Conservation (phyloP, 352 stramenopile genomes). For the Globisporangium nagaii region DNA sequence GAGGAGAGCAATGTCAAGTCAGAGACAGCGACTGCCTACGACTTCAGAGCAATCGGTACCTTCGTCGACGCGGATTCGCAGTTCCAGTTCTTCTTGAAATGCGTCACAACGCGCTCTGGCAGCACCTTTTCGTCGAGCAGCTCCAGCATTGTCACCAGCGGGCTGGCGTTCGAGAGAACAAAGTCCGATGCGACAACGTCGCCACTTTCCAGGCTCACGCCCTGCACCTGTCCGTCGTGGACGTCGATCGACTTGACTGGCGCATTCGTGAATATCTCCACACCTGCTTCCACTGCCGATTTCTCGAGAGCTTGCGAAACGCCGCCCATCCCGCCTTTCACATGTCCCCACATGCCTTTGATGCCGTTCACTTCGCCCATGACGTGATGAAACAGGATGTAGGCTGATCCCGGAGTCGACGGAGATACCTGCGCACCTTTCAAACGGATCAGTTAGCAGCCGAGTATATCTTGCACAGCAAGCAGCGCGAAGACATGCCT, state of each 20-base stretch:
- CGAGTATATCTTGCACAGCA: background rate
- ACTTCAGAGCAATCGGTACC: too few species aligned
- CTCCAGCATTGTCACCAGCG: conserved; percentile 78
- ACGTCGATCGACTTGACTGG: conserved; percentile 63
- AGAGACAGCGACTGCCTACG: too few species aligned
- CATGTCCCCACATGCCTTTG: conserved; percentile 87
- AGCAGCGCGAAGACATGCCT: conserved; percentile 25
- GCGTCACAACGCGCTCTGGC: conserved; percentile 46
- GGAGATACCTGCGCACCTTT: conserved; percentile 53
- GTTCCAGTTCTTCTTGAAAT: conserved; percentile 80
- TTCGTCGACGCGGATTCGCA: conserved; percentile 78
- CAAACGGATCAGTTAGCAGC: background rate
- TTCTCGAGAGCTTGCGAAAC: conserved; percentile 66
- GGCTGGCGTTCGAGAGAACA: conserved; percentile 82
- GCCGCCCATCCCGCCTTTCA: conserved; percentile 86
- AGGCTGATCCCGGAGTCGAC: conserved; percentile 81
- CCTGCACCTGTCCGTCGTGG: conserved; percentile 29
- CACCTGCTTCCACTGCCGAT: conserved; percentile 58
- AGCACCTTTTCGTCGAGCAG: conserved; percentile 57
- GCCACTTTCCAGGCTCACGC: conserved; percentile 62
- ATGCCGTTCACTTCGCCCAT: conserved; percentile 89
- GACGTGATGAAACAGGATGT: conserved; percentile 90
- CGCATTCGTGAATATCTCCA: conserved; percentile 64
- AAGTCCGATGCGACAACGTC: conserved; percentile 40
- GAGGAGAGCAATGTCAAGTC: background rate